phyloP scores from a whole-genome alignment of 495 filamentous ascomycete species.

The Podospora fimiseda region DNA sequence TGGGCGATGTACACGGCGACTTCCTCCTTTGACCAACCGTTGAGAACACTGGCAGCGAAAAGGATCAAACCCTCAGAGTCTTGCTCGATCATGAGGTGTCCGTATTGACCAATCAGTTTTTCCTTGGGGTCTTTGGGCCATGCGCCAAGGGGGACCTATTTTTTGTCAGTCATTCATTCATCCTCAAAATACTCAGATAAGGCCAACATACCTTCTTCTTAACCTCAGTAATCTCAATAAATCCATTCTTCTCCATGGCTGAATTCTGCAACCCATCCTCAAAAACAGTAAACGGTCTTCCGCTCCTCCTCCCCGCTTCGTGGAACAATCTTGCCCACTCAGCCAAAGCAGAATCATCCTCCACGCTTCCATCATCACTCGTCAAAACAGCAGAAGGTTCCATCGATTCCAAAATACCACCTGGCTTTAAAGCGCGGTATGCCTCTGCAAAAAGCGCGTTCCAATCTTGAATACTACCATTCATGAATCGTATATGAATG shows the following conservation, averaged over 20 bases:
- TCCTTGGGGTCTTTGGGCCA: constrained; percentile 46
- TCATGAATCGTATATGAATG: constrained; percentile 54
- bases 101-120: constrained; percentile 43
- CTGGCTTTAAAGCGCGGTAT: constrained; percentile 34
- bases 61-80: constrained; percentile 32
- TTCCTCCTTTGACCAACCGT: constrained; percentile 29
- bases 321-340: constrained; percentile 31
- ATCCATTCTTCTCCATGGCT: constrained; percentile 51
- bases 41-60: constrained; percentile 24
- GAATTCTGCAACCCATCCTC: constrained; percentile 42
- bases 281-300: constrained; percentile 14
- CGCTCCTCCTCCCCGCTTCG: constrained; percentile 14
- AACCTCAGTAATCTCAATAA: constrained; percentile 15
- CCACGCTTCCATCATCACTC: constrained; percentile 25
- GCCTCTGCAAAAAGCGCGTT: constrained; percentile 33
- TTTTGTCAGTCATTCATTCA: too few species aligned
- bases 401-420: constrained; percentile 28
- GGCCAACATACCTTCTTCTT: background rate
- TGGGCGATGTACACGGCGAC: constrained; percentile 29
- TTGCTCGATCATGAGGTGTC: constrained; percentile 17
- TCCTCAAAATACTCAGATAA: too few species aligned
- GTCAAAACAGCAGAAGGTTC: constrained; percentile 21
- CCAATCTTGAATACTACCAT: constrained; percentile 55
- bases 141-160: constrained; percentile 38
- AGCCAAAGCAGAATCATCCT: constrained; percentile 23